Conservation (phyloP, 306 rosid genomes). For the Luffa aegyptiaca region DNA sequence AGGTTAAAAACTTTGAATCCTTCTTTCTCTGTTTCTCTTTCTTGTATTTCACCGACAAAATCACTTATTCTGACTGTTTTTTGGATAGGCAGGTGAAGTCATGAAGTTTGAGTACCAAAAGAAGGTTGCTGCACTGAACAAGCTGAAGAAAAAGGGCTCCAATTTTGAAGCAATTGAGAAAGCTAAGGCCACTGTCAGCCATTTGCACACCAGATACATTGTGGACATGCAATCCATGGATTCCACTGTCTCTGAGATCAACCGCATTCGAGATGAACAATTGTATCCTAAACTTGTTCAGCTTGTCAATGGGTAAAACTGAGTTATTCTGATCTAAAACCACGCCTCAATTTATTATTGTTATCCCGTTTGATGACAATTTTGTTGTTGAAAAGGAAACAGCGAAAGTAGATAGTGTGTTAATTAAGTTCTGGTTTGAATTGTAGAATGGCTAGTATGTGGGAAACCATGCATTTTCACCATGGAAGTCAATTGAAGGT, state of each 20-base stretch:
- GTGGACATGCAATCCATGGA: constrained; percentile 99
- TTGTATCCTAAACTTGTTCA: constrained; percentile 75
- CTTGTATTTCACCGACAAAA: not conserved
- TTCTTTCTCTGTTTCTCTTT: not conserved
- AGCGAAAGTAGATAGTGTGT: not conserved
- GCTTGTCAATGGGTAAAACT: constrained; percentile 76
- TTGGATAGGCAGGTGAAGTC: constrained; percentile 79
- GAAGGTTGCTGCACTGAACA: constrained; percentile 65
- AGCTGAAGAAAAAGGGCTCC: constrained; percentile 52
- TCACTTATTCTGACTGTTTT: not conserved
- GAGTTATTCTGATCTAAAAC: not conserved
- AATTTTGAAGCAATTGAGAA: constrained; percentile 77
- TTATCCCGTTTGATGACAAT: not conserved
- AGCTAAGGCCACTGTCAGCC: constrained; percentile 85
- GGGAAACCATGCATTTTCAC: constrained; percentile 48
- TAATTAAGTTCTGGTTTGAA: not conserved
- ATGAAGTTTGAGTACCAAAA: constrained; percentile 88
- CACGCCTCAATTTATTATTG: not conserved
- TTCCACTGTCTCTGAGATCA: constrained; percentile 90
- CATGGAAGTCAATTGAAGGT: constrained; percentile 42
- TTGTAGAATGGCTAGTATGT: constrained; percentile 84
- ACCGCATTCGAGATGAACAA: constrained; percentile 73
- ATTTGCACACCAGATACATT: constrained; percentile 90
- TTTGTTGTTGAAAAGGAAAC: not conserved
- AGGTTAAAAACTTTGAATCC: constrained; percentile 29